These are phyloP conservation scores for Diaporthe sp. DNA, from an alignment of 2,329 filamentous ascomycete genomes.

Conservation along the genomic window DNA sequence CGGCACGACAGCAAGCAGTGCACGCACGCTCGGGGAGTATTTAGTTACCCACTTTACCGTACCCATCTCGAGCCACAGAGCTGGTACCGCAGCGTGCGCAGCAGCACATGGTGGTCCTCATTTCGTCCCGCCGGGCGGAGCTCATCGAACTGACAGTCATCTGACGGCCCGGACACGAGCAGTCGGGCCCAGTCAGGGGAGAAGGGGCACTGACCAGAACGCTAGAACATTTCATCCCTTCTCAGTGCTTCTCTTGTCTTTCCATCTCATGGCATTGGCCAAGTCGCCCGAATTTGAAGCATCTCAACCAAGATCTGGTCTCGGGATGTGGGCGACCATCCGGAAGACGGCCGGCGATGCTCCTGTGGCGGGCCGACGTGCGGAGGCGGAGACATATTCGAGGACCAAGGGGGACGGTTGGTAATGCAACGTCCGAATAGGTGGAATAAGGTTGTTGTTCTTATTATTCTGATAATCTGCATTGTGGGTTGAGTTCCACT, in stretches of 20 bases:
- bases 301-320: neutral
- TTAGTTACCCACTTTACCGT: conserved; percentile 11
- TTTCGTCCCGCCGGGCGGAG: conserved; percentile 15
- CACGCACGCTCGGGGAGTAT: neutral
- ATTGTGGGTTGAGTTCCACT: neutral
- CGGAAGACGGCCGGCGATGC: neutral
- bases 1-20: neutral
- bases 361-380: neutral
- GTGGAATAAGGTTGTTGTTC: neutral
- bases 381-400: conserved; percentile 8
- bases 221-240: neutral
- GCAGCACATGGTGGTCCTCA: conserved; percentile 13
- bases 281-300: neutral
- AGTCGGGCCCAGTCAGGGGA: neutral
- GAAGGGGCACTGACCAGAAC: neutral
- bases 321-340: conserved; percentile 14
- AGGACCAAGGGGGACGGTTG: neutral
- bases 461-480: too few relatives aligned
- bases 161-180: neutral
- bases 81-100: neutral
- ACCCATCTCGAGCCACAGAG: conserved; percentile 5
- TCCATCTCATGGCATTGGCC: neutral
- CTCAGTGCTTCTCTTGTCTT: neutral
- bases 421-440: neutral
- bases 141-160: neutral